These are phyloP conservation scores for Mycocentrospora acerina DNA, from an alignment of 2,329 filamentous ascomycete genomes.

Conservation along the genomic window DNA sequence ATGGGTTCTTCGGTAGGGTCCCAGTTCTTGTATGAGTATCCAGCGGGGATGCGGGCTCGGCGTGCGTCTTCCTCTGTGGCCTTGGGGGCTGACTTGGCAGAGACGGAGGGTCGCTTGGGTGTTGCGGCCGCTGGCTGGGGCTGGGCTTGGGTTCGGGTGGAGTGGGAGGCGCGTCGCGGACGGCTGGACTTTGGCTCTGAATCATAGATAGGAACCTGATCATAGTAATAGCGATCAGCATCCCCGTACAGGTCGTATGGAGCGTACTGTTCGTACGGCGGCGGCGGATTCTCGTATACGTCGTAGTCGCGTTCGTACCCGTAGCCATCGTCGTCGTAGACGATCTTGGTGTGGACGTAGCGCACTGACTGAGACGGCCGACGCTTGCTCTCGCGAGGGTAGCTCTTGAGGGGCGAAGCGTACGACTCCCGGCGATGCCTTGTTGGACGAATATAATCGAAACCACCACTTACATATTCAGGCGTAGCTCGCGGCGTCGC, in stretches of 20 bases:
- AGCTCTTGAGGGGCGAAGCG: constrained; percentile 43
- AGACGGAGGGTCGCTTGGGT: constrained; percentile 36
- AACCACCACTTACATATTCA: constrained; percentile 64
- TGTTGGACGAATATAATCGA: constrained; percentile 51
- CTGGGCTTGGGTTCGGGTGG: constrained; percentile 48
- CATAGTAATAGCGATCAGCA: constrained; percentile 56
- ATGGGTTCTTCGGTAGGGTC: constrained; percentile 93
- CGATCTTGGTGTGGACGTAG: constrained; percentile 59
- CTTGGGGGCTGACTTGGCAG: constrained; percentile 41
- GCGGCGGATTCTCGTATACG: constrained; percentile 49
- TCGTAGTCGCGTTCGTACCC: constrained; percentile 51
- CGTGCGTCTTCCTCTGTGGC: constrained; percentile 67
- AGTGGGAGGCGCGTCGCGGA: constrained; percentile 57
- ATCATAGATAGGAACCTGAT: constrained; percentile 52
- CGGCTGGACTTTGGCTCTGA: constrained; percentile 49
- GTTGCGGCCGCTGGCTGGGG: constrained; percentile 21
- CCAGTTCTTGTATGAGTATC: constrained; percentile 98
- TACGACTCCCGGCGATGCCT: constrained; percentile 42
- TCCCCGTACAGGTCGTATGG: constrained; percentile 57
- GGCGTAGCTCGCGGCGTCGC: constrained; percentile 57
- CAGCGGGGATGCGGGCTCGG: constrained; percentile 71
- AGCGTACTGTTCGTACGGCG: constrained; percentile 52
- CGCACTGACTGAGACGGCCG: constrained; percentile 55
- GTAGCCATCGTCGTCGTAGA: constrained; percentile 55
- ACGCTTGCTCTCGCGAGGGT: constrained; percentile 48